Base-by-base conservation (phyloP, 2,329 filamentous ascomycete genomes). In the Penicillium crustosum region DNA sequence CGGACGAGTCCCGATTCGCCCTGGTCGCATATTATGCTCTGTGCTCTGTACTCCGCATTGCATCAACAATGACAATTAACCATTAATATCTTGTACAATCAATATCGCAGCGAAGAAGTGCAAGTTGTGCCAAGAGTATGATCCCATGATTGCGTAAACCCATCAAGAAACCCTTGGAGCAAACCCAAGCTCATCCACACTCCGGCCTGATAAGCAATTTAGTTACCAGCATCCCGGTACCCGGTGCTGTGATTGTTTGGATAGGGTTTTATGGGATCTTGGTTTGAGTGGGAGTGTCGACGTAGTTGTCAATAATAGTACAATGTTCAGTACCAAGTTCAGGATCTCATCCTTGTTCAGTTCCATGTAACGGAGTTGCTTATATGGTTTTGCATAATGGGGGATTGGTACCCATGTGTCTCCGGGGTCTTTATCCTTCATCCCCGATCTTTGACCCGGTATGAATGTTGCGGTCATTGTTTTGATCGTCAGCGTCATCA, bases 91-190 rank as follows among this genome's bases (percentile, higher is more conserved):
- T 25, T 21, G 12, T 23, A 35, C 8, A 23, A 19, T 38, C 17
- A 19, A 10, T n/a, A 17, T n/a, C 25, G 23, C 5, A 43, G 23
- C 15, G 4, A 17, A 17, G 21, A 10, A 13, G 15, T 29, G 44
- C 19, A 23, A 48, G 13, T 17, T 43, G 6, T 21, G 39, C 39
- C 29, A 43, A 45, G 31, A 27, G 38, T 51, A 56, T 56, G 53
- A 56, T 44, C 33, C 47, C 48, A 56, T 21, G n/a, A 56, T 52
- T 56, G 48, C 53, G 53, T 56, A 56, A 15, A 17, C 23, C 15
- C 15, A 17, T 17, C 29, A 12, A 45, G 42, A 33, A 44, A 55
- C 17, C 38, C 49, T 33, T 51, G 38, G 36, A 43, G 43, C n/a
- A 23, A 23, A 29, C 25, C 27, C 27, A n/a, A 19, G 0, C 39